Evolutionary conservation across 345 rosid species (phyloP), one percentile per base, ranked within the genome.

Genomic region (Cardamine occulta): DNA sequence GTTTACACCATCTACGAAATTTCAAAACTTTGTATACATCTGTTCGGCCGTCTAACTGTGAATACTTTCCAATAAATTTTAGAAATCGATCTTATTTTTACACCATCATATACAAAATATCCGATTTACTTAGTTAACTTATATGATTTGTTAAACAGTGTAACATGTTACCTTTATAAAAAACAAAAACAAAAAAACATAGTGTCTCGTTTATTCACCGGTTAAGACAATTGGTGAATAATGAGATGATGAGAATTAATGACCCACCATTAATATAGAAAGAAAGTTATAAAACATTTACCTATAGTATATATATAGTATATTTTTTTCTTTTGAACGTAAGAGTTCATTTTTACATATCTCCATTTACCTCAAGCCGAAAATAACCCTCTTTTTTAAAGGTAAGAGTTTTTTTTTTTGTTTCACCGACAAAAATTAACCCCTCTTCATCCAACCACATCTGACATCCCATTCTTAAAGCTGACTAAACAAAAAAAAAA

Each of bases 401-500:
- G 45, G 12, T 40, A 12, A 32, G 6, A n/a, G n/a, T n/a, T n/a
- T 3, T n/a, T 15, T 45, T n/a, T 3, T n/a, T 15, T 45, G 2
- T 11, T 55, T 10, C 32, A 3, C 19, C 23, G 9, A 10, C 47
- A 63, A 63, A 62, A 75, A 68, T 29, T 13, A 7, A 4, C 0
- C n/a, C 6, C 17, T 29, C 2, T 24, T 42, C 44, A 55, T 15
- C 19, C 31, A 11, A 48, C 60, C 21, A 59, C 61, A 68, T 28
- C n/a, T n/a, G n/a, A n/a, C n/a, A n/a, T n/a, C n/a, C n/a, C 40
- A 42, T 40, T 52, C 9, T 21, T 23, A 39, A 32, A 61, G 3
- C 69, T 74, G 68, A 26, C 56, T 68, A 60, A 42, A 62, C 57
- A 52, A 76, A 75, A 74, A n/a, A 19, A 19, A 19, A 19, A 68